Conservation (phyloP, 164 flowering plant species). For the Umbilicus rupestris region DNA sequence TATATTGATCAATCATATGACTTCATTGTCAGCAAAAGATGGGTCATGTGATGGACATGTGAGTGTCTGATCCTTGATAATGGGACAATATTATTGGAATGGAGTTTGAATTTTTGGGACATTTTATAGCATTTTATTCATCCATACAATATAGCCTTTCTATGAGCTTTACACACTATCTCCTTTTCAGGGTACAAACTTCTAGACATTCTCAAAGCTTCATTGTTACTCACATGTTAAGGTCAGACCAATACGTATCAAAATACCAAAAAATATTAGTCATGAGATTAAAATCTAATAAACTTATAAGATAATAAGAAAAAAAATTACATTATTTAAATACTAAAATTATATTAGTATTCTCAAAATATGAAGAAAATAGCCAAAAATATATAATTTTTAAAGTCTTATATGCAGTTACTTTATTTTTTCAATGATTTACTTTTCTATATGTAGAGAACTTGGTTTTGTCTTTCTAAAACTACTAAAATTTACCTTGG, state of each 20-base stretch:
- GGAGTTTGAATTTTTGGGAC: neutral
- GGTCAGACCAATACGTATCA: too few relatives aligned
- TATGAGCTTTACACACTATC: neutral
- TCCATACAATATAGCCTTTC: neutral
- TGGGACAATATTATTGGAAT: neutral
- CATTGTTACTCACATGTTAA: conserved; percentile 3
- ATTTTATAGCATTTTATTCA: neutral
- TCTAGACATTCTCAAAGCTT: neutral
- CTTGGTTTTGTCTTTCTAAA: neutral
- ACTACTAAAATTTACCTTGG: neutral
- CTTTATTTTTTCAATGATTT: too few relatives aligned
- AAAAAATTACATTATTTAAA: too few relatives aligned
- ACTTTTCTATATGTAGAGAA: too few relatives aligned
- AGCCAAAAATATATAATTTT: too few relatives aligned
- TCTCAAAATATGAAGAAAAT: too few relatives aligned
- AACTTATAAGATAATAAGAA: too few relatives aligned
- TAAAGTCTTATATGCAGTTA: too few relatives aligned
- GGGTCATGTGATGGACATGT: neutral
- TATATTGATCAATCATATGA: neutral
- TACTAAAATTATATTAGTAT: too few relatives aligned
- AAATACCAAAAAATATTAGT: too few relatives aligned
- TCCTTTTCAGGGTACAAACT: conserved; percentile 1
- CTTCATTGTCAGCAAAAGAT: neutral
- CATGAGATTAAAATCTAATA: too few relatives aligned
- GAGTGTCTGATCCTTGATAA: neutral